phyloP scores from a whole-genome alignment of 2,329 filamentous ascomycete species.

The Penicillium hesseltinei region DNA sequence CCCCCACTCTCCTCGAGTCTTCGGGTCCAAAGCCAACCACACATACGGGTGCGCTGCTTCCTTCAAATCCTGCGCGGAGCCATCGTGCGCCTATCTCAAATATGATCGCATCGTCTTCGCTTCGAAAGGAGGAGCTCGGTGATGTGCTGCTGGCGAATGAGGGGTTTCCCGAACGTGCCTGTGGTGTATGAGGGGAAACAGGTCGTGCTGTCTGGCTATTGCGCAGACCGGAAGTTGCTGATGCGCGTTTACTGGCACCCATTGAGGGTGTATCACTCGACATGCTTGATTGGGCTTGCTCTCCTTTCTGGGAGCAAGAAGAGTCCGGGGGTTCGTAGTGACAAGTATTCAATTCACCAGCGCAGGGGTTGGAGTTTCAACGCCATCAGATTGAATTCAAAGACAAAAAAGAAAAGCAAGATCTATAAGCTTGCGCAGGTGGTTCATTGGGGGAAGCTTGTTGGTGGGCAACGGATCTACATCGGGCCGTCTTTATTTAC shows the following conservation, averaged over 20 bases:
- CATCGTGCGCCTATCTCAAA: slow-evolving; percentile 79
- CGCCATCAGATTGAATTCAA: slow-evolving; percentile 11
- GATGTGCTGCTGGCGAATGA: slow-evolving; percentile 57
- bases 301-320: slow-evolving; percentile 11
- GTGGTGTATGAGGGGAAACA: slow-evolving; percentile 61
- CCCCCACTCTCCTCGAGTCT: slow-evolving; percentile 72
- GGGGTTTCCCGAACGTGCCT: slow-evolving; percentile 50
- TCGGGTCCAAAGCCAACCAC: slow-evolving; percentile 71
- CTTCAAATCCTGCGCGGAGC: slow-evolving; percentile 80
- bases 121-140: slow-evolving; percentile 56
- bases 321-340: slow-evolving; percentile 1
- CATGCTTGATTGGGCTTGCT: slow-evolving; percentile 18
- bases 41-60: slow-evolving; percentile 73
- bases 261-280: slow-evolving; percentile 22
- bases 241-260: slow-evolving; percentile 27
- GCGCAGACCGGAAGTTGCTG: slow-evolving; percentile 30
- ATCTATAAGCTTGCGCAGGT: not conserved
- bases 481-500: slow-evolving; percentile 36
- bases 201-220: slow-evolving; percentile 33
- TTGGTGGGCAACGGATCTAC: slow-evolving; percentile 32
- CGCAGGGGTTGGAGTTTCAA: not conserved
- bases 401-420: not conserved
- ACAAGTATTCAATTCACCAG: slow-evolving; percentile 9
- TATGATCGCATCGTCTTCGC: slow-evolving; percentile 81
- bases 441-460: slow-evolving; percentile 6